Conservation (phyloP, 1,284 basidiomycete species). For the Ceratobasidium sp. region DNA sequence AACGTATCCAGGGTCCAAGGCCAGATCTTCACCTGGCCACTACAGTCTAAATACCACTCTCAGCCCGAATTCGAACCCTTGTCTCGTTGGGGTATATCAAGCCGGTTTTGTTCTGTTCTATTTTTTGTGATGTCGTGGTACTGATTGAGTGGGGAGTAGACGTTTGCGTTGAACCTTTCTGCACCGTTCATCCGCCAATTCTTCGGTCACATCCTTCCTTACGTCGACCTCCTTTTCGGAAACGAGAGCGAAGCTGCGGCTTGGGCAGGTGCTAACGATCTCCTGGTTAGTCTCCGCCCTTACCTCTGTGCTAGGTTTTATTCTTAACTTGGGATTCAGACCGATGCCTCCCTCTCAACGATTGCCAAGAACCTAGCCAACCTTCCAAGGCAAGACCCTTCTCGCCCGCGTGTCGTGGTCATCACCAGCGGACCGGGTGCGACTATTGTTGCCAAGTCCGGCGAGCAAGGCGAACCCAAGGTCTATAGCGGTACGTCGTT, state of each 20-base stretch:
- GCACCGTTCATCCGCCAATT: conserved; percentile 98
- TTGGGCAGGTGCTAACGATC: conserved; percentile 76
- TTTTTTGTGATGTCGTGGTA: too few species aligned
- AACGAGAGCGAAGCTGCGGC: conserved; percentile 95
- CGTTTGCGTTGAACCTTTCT: conserved; percentile 92
- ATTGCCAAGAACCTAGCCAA: conserved; percentile 80
- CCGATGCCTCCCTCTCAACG: conserved; percentile 65
- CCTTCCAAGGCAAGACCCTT: conserved; percentile 74
- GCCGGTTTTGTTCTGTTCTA: too few species aligned
- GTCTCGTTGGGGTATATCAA: too few species aligned
- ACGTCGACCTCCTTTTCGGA: conserved; percentile 88
- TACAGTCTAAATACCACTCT: too few species aligned
- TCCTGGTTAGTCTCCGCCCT: conserved; percentile 54
- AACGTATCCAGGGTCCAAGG: too few species aligned
- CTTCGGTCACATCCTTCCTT: conserved; percentile 86
- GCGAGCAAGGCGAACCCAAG: conserved; percentile 64
- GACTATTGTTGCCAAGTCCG: conserved; percentile 81
- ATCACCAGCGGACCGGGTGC: conserved; percentile 91
- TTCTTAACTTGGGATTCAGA: conserved; percentile 65
- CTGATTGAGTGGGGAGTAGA: too few species aligned
- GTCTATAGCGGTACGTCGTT: conserved; percentile 53
- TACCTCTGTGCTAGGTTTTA: conserved; percentile 1
- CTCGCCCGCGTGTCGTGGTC: conserved; percentile 83
- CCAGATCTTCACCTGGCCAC: too few species aligned
- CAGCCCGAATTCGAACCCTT: too few species aligned